phyloP scores from a whole-genome alignment of 1,139 yeast species.

The Hyphopichia burtonii region DNA sequence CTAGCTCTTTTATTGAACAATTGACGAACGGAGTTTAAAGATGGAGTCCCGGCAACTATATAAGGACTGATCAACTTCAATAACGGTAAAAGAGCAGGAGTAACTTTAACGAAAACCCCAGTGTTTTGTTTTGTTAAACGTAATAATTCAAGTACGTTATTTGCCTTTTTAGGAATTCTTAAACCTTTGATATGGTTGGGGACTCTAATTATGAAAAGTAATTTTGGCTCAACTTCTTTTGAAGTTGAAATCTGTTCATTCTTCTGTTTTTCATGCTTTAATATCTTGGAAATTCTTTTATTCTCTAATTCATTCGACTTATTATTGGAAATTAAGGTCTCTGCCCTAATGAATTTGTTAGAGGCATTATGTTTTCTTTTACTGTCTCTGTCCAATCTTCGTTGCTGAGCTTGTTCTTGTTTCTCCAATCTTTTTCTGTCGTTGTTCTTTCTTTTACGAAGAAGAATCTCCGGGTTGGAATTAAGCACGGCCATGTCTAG shows the following conservation, averaged over 20 bases:
- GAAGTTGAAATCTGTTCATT: constrained; percentile 5
- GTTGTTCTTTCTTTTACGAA: constrained; percentile 75
- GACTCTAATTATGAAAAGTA: constrained; percentile 65
- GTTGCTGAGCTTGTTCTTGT: constrained; percentile 47
- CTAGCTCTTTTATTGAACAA: constrained; percentile 75
- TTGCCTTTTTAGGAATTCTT: constrained; percentile 65
- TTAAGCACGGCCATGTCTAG: constrained; percentile 60
- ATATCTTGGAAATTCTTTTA: constrained; percentile 63
- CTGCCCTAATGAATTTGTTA: constrained; percentile 66
- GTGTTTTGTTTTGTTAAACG: constrained; percentile 59
- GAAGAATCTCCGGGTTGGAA: constrained; percentile 72
- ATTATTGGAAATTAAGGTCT: constrained; percentile 64
- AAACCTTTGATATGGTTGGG: constrained; percentile 57
- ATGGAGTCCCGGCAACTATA: constrained; percentile 70
- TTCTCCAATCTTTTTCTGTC: constrained; percentile 68
- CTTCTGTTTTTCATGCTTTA: constrained; percentile 42
- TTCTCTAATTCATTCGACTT: constrained; percentile 64
- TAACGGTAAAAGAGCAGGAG: constrained; percentile 54
- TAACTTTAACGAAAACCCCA: constrained; percentile 70
- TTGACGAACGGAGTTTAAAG: constrained; percentile 66
- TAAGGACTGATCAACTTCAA: constrained; percentile 70
- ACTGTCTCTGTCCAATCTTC: constrained; percentile 26
- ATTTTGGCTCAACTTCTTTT: constrained; percentile 25
- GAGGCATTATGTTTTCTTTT: constrained; percentile 36
- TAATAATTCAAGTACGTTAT: constrained; percentile 54